phyloP scores from a whole-genome alignment of 192 early-diverging fungal genomes.

The Funneliformis geosporum region DNA sequence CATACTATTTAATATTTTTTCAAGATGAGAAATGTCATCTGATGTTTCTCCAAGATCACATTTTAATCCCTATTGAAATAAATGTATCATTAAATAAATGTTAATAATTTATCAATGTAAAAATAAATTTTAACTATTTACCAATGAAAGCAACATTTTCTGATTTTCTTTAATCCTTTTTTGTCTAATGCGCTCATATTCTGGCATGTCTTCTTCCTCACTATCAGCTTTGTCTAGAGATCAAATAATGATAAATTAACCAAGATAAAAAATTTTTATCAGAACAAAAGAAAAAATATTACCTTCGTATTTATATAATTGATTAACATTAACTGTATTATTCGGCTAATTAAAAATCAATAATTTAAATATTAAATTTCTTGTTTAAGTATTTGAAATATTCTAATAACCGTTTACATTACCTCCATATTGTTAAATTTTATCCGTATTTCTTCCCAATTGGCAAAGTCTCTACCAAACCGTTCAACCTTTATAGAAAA shows the following conservation, averaged over 20 bases:
- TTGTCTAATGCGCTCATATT: constrained; percentile 59
- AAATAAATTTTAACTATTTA: constrained; percentile 31
- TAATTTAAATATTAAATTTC: too few relatives aligned
- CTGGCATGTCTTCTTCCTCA: constrained; percentile 50
- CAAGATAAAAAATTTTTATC: not conserved
- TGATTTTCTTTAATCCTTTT: constrained; percentile 66
- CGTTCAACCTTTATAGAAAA: constrained; percentile 60
- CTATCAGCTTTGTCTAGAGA: constrained; percentile 9
- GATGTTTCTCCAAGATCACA: constrained; percentile 80
- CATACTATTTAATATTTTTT: constrained; percentile 57
- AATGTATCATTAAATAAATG: constrained; percentile 3
- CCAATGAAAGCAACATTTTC: constrained; percentile 56
- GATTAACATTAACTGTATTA: not conserved
- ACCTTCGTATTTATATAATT: not conserved
- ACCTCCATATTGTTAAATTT: constrained; percentile 44
- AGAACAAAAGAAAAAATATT: not conserved
- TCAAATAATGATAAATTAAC: not conserved
- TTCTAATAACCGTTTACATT: not conserved
- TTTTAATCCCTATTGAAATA: constrained; percentile 63
- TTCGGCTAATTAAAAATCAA: not conserved
- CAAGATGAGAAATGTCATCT: constrained; percentile 71
- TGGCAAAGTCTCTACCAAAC: constrained; percentile 77
- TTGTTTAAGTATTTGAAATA: not conserved
- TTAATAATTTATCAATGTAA: not conserved
- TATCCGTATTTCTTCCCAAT: constrained; percentile 78